Conservation (phyloP, 352 stramenopile genomes). For the Globisporangium cederbergense region DNA sequence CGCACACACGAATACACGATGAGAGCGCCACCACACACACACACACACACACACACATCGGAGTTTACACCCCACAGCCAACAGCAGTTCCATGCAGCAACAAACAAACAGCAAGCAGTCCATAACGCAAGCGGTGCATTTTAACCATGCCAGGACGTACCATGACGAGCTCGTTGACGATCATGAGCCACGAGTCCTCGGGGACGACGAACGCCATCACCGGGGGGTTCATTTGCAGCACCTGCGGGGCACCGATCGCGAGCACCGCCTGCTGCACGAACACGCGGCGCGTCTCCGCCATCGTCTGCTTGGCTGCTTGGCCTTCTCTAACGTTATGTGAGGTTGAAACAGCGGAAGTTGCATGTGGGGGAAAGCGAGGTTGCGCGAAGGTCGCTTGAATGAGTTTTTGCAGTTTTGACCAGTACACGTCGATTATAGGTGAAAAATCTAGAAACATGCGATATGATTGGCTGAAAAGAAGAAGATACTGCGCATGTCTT, state of each 20-base stretch:
- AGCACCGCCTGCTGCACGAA: conserved; percentile 62
- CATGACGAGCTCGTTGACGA: conserved; percentile 85
- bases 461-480: conserved; percentile 2
- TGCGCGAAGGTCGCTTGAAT: conserved; percentile 2
- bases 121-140: no score
- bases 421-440: not conserved
- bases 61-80: not conserved
- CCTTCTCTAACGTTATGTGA: not conserved
- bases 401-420: not conserved
- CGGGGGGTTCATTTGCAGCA: conserved; percentile 30
- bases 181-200: conserved; percentile 50
- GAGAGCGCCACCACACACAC: not conserved
- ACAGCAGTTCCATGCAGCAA: not conserved
- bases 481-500: not conserved
- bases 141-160: conserved; percentile 20
- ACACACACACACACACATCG: not conserved
- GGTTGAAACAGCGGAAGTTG: not conserved
- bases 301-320: conserved; percentile 10
- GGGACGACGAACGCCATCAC: conserved; percentile 66
- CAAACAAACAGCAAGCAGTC: not conserved
- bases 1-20: not conserved
- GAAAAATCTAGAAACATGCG: no score
- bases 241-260: conserved; percentile 16
- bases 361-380: not conserved
- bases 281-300: conserved; percentile 55